A percentile compares a stretch with the other conserved stretches of the same genome.
phyloP scores from a whole-genome alignment of 164 flowering plant genomes.

The Piper betle region DNA sequence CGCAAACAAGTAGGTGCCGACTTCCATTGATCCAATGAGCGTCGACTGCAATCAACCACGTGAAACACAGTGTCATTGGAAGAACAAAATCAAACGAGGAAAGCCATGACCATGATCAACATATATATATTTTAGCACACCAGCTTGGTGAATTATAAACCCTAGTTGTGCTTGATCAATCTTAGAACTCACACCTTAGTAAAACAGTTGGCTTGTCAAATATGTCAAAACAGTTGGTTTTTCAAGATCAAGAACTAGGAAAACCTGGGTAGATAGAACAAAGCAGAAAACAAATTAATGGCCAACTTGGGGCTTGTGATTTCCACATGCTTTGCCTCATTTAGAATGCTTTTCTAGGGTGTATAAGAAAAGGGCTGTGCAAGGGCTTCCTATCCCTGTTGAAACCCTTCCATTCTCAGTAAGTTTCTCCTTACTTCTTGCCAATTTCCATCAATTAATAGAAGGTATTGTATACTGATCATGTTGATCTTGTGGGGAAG shows the following conservation, averaged over 20 bases:
- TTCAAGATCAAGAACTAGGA: not conserved
- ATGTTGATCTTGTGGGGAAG: not conserved
- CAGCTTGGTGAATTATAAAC: not conserved
- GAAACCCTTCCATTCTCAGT: not conserved
- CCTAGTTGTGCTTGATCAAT: not conserved
- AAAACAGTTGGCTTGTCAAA: not conserved
- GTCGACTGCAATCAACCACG: not conserved
- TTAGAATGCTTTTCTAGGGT: not conserved
- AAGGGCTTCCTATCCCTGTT: not conserved
- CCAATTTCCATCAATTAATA: not conserved
- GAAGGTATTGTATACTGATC: not conserved
- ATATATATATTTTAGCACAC: too few relatives aligned
- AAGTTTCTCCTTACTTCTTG: not conserved
- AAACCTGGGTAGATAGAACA: not conserved
- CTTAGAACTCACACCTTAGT: not conserved
- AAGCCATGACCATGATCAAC: not conserved
- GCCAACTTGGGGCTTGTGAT: not conserved
- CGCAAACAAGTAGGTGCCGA: not conserved
- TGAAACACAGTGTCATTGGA: not conserved
- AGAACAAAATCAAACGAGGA: not conserved
- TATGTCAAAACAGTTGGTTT: not conserved
- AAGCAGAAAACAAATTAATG: not conserved
- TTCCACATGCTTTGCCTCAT: not conserved
- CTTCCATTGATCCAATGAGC: not conserved
- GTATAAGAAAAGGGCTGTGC: not conserved